Evolutionary conservation across 768 basidiomycete species (phyloP).

Genomic region (Russula foetens): DNA sequence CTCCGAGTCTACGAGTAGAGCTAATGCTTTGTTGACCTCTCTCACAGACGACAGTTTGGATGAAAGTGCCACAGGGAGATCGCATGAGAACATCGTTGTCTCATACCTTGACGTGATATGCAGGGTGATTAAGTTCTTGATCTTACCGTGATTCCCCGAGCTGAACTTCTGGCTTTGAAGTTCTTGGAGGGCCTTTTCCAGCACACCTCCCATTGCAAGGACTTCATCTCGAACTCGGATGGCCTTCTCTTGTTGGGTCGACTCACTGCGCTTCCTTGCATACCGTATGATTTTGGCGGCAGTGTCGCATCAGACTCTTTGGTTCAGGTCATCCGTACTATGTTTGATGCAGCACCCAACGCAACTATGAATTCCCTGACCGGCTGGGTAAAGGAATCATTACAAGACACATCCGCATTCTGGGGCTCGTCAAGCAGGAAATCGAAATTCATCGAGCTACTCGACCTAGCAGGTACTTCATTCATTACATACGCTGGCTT

Average conservation of each 20-base stretch:
- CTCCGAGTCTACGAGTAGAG: conserved; percentile 10
- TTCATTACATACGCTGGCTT: neutral
- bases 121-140: conserved; percentile 41
- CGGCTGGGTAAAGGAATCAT: conserved; percentile 58
- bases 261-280: conserved; percentile 74
- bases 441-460: conserved; percentile 57
- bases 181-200: conserved; percentile 95
- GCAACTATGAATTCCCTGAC: conserved; percentile 68
- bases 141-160: neutral
- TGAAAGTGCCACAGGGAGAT: conserved; percentile 27
- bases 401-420: conserved; percentile 61
- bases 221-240: conserved; percentile 72
- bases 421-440: conserved; percentile 48
- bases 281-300: conserved; percentile 84
- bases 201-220: conserved; percentile 80
- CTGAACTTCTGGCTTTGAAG: conserved; percentile 32
- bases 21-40: neutral
- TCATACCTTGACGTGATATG: conserved; percentile 74
- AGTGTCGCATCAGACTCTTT: conserved; percentile 81
- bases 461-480: conserved; percentile 37
- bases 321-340: conserved; percentile 80
- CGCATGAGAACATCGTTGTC: conserved; percentile 69
- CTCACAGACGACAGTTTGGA: conserved; percentile 11
- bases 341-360: conserved; percentile 78
- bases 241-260: conserved; percentile 67